Conservation (phyloP, 1,139 yeast genomes). For the Hansenula lynferdii region DNA sequence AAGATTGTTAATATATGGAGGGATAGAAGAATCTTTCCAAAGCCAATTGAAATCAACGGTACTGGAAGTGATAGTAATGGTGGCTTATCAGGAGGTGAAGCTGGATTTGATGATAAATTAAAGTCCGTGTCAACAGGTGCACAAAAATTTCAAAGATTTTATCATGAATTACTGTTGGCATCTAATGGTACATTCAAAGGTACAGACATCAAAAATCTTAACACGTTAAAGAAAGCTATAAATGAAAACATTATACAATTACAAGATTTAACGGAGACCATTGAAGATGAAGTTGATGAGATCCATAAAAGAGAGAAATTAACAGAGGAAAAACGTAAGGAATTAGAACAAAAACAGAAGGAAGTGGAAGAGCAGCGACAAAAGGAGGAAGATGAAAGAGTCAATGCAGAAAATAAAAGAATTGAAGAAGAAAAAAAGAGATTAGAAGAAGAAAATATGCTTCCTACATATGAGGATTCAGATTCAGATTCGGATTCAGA, state of each 20-base stretch:
- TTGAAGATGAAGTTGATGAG: constrained; percentile 2
- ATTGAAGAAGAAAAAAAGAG: constrained; percentile 13
- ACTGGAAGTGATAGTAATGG: constrained; percentile 31
- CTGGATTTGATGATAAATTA: constrained; percentile 15
- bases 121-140: constrained; percentile 13
- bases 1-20: constrained; percentile 74
- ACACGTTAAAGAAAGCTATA: constrained; percentile 6
- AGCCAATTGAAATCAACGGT: constrained; percentile 37
- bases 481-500: constrained; percentile 32
- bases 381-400: constrained; percentile 5
- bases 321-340: constrained; percentile 3
- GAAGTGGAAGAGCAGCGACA: constrained; percentile 10
- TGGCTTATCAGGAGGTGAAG: neutral
- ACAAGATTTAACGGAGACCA: constrained; percentile 7
- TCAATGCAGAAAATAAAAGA: constrained; percentile 12
- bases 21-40: constrained; percentile 55
- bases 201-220: constrained; percentile 5
- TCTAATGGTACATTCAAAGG: constrained; percentile 14
- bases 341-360: constrained; percentile 27
- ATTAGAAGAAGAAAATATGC: constrained; percentile 13
- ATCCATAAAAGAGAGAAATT: constrained; percentile 2
- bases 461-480: constrained; percentile 27
- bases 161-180: constrained; percentile 14
- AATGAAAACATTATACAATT: constrained; percentile 7
- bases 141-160: constrained; percentile 16